These are phyloP conservation scores for Phytophthora pisi DNA, from an alignment of 352 stramenopile genomes.

Conservation along the genomic window DNA sequence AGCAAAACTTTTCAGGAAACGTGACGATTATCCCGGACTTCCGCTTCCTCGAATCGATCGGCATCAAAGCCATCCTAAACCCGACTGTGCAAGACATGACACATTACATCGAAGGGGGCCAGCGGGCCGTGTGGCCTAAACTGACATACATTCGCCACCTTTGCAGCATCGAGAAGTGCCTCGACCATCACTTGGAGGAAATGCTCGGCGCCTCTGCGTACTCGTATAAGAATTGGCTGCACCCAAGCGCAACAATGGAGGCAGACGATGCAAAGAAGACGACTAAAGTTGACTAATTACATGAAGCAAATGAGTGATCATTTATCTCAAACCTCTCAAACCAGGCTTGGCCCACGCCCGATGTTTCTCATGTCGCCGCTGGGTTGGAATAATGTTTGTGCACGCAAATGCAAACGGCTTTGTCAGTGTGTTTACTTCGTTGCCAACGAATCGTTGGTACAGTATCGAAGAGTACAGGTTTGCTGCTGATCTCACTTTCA, in stretches of 20 bases:
- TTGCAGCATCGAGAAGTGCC: conserved; percentile 90
- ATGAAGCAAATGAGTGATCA: background rate
- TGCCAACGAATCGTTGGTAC: no score
- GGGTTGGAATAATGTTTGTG: no score
- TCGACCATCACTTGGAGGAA: conserved; percentile 47
- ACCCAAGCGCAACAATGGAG: conserved; percentile 28
- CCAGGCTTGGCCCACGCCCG: background rate
- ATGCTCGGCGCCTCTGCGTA: conserved; percentile 31
- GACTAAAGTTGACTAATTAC: conserved; percentile 17
- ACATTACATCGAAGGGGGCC: conserved; percentile 82
- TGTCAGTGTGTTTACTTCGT: no score
- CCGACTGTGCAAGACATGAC: conserved; percentile 76
- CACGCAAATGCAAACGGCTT: no score
- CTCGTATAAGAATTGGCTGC: conserved; percentile 56
- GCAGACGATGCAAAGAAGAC: conserved; percentile 11
- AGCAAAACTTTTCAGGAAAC: conserved; percentile 97
- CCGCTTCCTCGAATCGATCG: conserved; percentile 81
- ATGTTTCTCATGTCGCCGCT: background rate
- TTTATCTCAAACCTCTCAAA: no score
- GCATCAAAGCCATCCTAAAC: conserved; percentile 86
- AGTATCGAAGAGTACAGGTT: no score
- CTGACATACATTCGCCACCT: conserved; percentile 94
- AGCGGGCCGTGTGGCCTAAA: conserved; percentile 91
- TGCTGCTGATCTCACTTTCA: no score
- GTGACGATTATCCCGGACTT: conserved; percentile 95